phyloP scores from a whole-genome alignment of 2,329 filamentous ascomycete species.

The Trichoderma sp. region DNA sequence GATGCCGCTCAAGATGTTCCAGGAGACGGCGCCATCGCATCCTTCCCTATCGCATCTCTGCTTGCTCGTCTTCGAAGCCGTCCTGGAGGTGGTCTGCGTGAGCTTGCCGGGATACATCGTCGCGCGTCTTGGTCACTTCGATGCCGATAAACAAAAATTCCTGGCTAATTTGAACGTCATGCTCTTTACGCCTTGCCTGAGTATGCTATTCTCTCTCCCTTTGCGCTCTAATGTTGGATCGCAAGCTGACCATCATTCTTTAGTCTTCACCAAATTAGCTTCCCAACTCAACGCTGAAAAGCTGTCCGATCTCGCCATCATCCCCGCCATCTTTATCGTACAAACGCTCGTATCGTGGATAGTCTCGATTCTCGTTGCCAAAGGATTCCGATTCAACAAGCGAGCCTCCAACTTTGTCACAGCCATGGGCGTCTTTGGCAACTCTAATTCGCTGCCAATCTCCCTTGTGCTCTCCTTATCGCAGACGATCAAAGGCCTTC shows the following conservation, averaged over 20 bases:
- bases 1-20: slow-evolving; percentile 44
- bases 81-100: slow-evolving; percentile 93
- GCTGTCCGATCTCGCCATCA: slow-evolving; percentile 85
- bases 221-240: not conserved
- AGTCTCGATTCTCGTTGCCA: slow-evolving; percentile 70
- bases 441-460: slow-evolving; percentile 96
- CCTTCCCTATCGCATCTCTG: slow-evolving; percentile 69
- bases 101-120: slow-evolving; percentile 92
- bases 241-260: not conserved
- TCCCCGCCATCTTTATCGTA: slow-evolving; percentile 88
- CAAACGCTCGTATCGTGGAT: slow-evolving; percentile 86
- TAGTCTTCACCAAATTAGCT: slow-evolving; percentile 95
- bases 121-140: slow-evolving; percentile 86
- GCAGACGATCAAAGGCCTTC: slow-evolving; percentile 85
- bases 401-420: slow-evolving; percentile 91
- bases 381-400: slow-evolving; percentile 77
- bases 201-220: slow-evolving; percentile 52
- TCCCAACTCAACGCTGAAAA: slow-evolving; percentile 93
- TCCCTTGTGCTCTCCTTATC: slow-evolving; percentile 93
- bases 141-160: slow-evolving; percentile 95
- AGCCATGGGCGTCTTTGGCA: slow-evolving; percentile 97
- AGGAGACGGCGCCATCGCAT: slow-evolving; percentile 54
- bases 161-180: slow-evolving; percentile 94
- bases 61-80: slow-evolving; percentile 89
- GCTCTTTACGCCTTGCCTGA: slow-evolving; percentile 95